phyloP scores from a whole-genome alignment of 306 rosid species.

The Pterocarpus santalinus region DNA sequence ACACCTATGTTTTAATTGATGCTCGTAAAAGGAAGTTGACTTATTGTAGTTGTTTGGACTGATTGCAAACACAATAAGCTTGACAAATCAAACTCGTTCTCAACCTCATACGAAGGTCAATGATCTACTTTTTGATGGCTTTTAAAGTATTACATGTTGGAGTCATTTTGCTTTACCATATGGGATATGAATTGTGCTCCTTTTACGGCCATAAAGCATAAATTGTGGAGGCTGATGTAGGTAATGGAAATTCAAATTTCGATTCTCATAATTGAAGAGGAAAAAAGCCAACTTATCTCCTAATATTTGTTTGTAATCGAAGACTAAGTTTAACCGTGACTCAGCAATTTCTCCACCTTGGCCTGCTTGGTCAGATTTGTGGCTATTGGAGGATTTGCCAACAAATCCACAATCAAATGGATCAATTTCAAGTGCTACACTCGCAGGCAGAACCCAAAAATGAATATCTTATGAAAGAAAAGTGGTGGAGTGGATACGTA shows the following conservation, averaged over 20 bases:
- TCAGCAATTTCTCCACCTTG: conserved; percentile 25
- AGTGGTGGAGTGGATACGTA: background rate
- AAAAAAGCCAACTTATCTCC: conserved; percentile 15
- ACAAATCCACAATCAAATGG: conserved; percentile 1
- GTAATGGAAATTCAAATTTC: conserved; percentile 29
- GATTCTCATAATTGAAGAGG: conserved; percentile 1
- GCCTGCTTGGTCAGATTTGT: conserved; percentile 1
- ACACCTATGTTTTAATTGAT: background rate
- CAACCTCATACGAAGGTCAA: conserved; percentile 30
- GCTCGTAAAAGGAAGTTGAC: conserved; percentile 46
- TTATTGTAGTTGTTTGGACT: conserved; percentile 7
- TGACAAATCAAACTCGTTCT: conserved; percentile 32
- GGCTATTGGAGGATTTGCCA: conserved; percentile 18
- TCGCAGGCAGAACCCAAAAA: conserved; percentile 2
- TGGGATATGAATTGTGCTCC: conserved; percentile 35
- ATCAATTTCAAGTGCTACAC: conserved; percentile 29
- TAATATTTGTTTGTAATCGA: conserved; percentile 18
- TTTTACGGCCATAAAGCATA: conserved; percentile 19
- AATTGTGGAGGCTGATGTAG: conserved; percentile 37
- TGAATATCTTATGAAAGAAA: background rate
- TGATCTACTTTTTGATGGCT: conserved; percentile 17
- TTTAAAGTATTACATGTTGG: conserved; percentile 18
- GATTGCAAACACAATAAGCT: conserved; percentile 7
- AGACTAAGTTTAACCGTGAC: conserved; percentile 34
- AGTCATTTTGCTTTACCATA: conserved; percentile 32